Conservation (phyloP, 108 stramenopile genomes). For the Bacterosira constricta region DNA sequence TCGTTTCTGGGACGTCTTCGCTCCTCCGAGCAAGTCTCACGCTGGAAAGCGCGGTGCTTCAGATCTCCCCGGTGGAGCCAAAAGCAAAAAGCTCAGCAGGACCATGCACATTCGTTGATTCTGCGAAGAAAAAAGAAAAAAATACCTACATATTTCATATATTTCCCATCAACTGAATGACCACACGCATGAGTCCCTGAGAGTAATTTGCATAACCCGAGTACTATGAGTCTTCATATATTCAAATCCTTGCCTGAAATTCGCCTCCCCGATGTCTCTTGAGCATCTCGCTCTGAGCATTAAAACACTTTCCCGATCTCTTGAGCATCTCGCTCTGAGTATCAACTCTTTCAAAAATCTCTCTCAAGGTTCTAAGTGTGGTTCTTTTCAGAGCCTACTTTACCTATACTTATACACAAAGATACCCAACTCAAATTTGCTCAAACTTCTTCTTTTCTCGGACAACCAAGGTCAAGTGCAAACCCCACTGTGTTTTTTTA, state of each 20-base stretch:
- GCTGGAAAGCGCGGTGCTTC: constrained; percentile 48
- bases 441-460: too few species aligned
- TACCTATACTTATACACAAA: constrained; percentile 44
- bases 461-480: too few species aligned
- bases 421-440: not conserved
- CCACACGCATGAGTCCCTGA: constrained; percentile 39
- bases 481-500: too few species aligned
- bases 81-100: constrained; percentile 59
- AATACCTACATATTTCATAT: not conserved
- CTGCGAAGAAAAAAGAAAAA: not conserved
- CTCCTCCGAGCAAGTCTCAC: constrained; percentile 39
- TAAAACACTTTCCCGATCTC: constrained; percentile 14
- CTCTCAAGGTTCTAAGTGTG: constrained; percentile 48
- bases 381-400: constrained; percentile 52
- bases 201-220: constrained; percentile 17
- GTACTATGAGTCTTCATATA: constrained; percentile 5
- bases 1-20: constrained; percentile 93
- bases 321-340: constrained; percentile 19
- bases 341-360: constrained; percentile 17
- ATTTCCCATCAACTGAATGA: constrained; percentile 17
- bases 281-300: constrained; percentile 23
- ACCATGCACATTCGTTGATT: constrained; percentile 70
- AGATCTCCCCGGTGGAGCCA: constrained; percentile 40
- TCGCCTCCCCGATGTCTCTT: constrained; percentile 2
- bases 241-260: constrained; percentile 10